phyloP scores from a whole-genome alignment of 177 flowering plant species.

The Tripterygium wilfordii region DNA sequence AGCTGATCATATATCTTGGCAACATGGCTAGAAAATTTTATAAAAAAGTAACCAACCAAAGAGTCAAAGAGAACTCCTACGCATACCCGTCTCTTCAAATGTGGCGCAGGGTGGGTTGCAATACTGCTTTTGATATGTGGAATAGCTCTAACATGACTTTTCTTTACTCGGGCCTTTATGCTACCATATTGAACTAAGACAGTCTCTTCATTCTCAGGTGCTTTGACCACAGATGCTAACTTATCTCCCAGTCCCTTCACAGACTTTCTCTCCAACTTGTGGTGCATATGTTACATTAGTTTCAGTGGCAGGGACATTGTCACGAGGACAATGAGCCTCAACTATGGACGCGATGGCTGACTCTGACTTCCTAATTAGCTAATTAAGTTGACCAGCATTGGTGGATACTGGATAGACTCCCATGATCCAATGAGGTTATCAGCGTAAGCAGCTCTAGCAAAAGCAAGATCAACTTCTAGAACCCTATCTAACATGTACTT shows the following conservation, averaged over 20 bases:
- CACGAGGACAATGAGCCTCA: slow-evolving; percentile 33
- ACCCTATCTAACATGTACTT: slow-evolving; percentile 51
- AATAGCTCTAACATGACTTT: slow-evolving; percentile 39
- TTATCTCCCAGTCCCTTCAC: slow-evolving; percentile 63
- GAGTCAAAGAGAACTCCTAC: too few relatives aligned
- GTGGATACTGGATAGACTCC: slow-evolving; percentile 62
- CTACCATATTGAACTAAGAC: slow-evolving; percentile 75
- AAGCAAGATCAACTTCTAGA: slow-evolving; percentile 76
- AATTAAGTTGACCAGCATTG: slow-evolving; percentile 39
- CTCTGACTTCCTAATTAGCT: slow-evolving; percentile 56
- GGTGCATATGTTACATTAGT: slow-evolving; percentile 33
- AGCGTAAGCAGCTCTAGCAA: slow-evolving; percentile 91
- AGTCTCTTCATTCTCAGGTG: slow-evolving; percentile 53
- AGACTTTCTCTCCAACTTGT: slow-evolving; percentile 67
- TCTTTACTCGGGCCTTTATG: slow-evolving; percentile 52
- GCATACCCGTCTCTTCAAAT: slow-evolving; percentile 45
- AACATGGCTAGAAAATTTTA: too few relatives aligned
- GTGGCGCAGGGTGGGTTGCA: slow-evolving; percentile 17
- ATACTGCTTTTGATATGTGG: slow-evolving; percentile 19
- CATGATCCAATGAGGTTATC: slow-evolving; percentile 52
- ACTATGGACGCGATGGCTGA: slow-evolving; percentile 60
- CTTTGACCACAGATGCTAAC: slow-evolving; percentile 72
- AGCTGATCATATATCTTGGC: too few relatives aligned
- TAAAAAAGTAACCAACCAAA: too few relatives aligned
- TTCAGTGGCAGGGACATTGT: slow-evolving; percentile 15